Percentiles rank a stretch among this genome's conserved stretches.
These are phyloP conservation scores for Ceratopteris richardii DNA, from an alignment of 75 land plant species.

Conservation along the genomic window DNA sequence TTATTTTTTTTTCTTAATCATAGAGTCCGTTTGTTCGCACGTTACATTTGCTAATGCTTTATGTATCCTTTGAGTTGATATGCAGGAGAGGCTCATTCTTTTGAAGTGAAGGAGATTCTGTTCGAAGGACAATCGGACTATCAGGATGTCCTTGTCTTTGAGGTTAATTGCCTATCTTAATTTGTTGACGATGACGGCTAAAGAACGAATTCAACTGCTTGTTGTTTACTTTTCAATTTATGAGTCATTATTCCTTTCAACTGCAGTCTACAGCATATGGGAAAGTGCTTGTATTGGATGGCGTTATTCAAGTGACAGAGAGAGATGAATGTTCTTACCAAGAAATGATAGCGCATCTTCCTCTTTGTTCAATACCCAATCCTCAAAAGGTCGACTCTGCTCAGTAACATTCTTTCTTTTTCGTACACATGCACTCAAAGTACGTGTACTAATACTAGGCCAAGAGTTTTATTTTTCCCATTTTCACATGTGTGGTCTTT, in stretches of 20 bases:
- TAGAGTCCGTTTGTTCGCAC: too few species aligned
- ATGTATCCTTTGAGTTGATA: too few species aligned
- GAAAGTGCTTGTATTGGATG: conserved; percentile 59
- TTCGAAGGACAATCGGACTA: conserved; percentile 35
- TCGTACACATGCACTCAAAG: too few species aligned
- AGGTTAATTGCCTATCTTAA: conserved; percentile 8
- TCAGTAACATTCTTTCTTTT: too few species aligned
- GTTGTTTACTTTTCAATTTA: too few species aligned
- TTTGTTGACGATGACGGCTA: too few species aligned
- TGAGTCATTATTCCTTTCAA: too few species aligned
- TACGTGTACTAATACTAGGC: too few species aligned
- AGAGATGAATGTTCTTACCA: conserved; percentile 69
- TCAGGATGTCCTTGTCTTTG: conserved; percentile 37
- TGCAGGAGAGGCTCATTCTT: conserved; percentile 35
- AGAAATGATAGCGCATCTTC: conserved; percentile 67
- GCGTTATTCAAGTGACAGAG: conserved; percentile 61
- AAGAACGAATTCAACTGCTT: too few species aligned
- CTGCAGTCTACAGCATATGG: conserved; percentile 57
- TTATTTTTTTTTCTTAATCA: too few species aligned
- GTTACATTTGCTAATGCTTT: too few species aligned
- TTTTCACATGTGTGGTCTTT: neutral
- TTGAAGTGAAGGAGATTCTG: conserved; percentile 31
- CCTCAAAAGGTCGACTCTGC: conserved; percentile 38
- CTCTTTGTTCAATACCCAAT: conserved; percentile 55
- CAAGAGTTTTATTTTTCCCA: too few species aligned